Conservation (phyloP, 2,329 filamentous ascomycete species). For the Neonectria faginata region DNA sequence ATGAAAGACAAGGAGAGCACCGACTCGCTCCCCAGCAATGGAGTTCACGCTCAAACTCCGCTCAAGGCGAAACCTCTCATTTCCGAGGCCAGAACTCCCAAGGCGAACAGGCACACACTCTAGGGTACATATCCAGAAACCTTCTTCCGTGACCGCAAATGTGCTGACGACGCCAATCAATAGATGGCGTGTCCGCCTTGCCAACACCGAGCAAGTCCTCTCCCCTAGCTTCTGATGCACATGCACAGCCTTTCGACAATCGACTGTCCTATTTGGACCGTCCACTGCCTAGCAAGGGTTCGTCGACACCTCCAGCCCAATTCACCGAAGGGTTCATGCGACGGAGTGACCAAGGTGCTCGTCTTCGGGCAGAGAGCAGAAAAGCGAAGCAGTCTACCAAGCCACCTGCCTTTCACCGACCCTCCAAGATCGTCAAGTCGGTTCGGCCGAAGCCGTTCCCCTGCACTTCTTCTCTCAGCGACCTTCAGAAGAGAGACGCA, state of each 20-base stretch:
- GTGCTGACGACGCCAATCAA: slow-evolving; percentile 1
- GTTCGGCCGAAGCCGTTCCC: slow-evolving; percentile 7
- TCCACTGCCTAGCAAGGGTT: background rate
- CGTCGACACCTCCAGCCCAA: background rate
- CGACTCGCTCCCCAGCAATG: background rate
- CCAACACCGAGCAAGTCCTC: slow-evolving; percentile 3
- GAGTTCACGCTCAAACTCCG: background rate
- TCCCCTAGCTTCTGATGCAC: slow-evolving; percentile 3
- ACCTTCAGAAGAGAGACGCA: background rate
- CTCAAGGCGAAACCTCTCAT: background rate
- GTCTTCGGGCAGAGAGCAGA: background rate
- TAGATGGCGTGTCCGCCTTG: slow-evolving; percentile 7
- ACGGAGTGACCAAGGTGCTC: background rate
- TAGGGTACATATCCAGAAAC: background rate
- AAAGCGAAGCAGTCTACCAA: slow-evolving; percentile 9
- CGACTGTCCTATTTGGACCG: background rate
- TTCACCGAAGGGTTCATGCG: background rate
- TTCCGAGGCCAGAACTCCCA: background rate
- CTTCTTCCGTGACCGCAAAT: background rate
- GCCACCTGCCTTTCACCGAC: slow-evolving; percentile 2
- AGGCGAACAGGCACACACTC: background rate
- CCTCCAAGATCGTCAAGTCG: slow-evolving; percentile 19
- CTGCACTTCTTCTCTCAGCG: background rate
- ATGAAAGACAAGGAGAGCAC: too few species aligned
- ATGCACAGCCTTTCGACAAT: background rate